Percentiles rank a stretch among this genome's conserved stretches.
Conservation (phyloP, 2,329 filamentous ascomycete species). For the Leptosphaerulina australis region DNA sequence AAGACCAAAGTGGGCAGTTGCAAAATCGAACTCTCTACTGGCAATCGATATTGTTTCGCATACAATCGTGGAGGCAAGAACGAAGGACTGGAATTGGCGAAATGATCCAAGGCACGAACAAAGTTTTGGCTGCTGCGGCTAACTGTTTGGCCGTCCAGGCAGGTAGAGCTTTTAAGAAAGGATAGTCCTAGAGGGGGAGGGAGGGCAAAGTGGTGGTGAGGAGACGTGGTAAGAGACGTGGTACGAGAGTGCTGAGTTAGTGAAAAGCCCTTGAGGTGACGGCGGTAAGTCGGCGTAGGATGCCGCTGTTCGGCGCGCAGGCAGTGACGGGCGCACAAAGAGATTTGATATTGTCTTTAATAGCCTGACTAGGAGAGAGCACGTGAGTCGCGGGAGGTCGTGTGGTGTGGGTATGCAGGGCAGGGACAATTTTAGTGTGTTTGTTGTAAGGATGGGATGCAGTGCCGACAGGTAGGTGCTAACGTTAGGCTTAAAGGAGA, state of each 20-base stretch:
- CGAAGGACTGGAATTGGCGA: constrained; percentile 10
- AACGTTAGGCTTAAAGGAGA: constrained; percentile 12
- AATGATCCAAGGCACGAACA: constrained; percentile 34
- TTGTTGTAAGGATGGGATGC: constrained; percentile 7
- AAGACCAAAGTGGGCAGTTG: constrained; percentile 3
- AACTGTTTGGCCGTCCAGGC: no score
- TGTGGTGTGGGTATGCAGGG: constrained; percentile 32
- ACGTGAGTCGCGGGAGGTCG: constrained; percentile 30
- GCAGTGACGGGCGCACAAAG: constrained; percentile 30
- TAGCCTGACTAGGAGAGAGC: constrained; percentile 23
- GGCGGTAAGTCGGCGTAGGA: constrained; percentile 18
- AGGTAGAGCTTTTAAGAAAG: no score
- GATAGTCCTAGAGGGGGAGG: no score
- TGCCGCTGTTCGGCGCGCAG: constrained; percentile 36
- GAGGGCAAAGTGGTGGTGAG: no score
- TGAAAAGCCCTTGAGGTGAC: constrained; percentile 4
- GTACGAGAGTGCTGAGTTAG: constrained; percentile 26
- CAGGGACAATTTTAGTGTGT: constrained; percentile 13
- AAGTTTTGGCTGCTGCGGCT: constrained; percentile 17
- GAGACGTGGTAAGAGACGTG: constrained; percentile 34
- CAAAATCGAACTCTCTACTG: background rate
- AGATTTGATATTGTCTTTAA: constrained; percentile 26
- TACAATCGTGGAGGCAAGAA: constrained; percentile 22
- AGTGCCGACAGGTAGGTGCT: constrained; percentile 9
- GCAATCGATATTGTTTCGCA: constrained; percentile 16